These are phyloP conservation scores for Stachybotrys echinatus DNA, from an alignment of 2,329 filamentous ascomycete species.

Conservation along the genomic window DNA sequence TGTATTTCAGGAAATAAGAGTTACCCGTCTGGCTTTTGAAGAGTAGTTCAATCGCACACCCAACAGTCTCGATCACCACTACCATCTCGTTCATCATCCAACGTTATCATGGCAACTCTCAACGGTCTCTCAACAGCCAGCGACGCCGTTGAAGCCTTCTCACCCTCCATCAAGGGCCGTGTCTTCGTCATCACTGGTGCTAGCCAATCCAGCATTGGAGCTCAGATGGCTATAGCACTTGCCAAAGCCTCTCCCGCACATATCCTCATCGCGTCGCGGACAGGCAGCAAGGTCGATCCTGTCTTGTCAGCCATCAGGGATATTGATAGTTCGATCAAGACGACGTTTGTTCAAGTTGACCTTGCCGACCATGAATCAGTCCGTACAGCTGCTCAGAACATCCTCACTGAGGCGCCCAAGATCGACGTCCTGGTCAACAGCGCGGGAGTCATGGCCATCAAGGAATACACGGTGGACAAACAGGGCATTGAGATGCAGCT, in stretches of 20 bases:
- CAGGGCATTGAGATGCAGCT: constrained; percentile 13
- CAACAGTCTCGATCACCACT: too few species aligned
- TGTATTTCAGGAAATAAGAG: too few species aligned
- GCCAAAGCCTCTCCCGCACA: not conserved
- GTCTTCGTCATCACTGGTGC: not conserved
- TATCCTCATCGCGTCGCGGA: not conserved
- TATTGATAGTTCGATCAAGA: not conserved
- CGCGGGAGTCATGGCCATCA: constrained; percentile 6
- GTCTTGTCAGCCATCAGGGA: not conserved
- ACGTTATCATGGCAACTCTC: not conserved
- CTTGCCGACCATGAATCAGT: not conserved
- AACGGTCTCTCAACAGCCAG: not conserved
- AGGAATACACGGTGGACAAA: constrained; percentile 1
- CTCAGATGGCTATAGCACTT: not conserved
- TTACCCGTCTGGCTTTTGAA: too few species aligned
- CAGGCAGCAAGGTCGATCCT: not conserved
- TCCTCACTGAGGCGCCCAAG: not conserved
- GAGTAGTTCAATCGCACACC: too few species aligned
- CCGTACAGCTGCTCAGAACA: not conserved
- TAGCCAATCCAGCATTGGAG: not conserved
- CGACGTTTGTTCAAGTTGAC: not conserved
- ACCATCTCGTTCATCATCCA: too few species aligned
- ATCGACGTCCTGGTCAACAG: constrained; percentile 10
- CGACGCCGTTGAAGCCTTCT: not conserved
- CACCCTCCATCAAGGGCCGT: not conserved